Percentiles rank a stretch among this genome's conserved stretches.
phyloP scores from a whole-genome alignment of 371 early-diverging fungal species.

The Mucor plumbeus region DNA sequence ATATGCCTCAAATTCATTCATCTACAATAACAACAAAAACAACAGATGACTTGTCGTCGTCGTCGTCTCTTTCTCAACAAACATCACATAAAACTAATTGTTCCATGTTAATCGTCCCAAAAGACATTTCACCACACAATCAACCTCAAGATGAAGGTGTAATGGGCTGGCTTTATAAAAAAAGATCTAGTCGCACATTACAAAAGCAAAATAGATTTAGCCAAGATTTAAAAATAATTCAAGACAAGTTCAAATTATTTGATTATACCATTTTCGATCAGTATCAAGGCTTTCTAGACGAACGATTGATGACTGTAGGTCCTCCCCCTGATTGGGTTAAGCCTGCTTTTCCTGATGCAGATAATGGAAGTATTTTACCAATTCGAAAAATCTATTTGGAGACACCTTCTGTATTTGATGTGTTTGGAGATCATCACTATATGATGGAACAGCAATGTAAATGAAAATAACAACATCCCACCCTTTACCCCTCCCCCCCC shows the following conservation, averaged over 20 bases:
- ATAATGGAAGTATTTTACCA: conserved; percentile 24
- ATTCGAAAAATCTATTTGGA: conserved; percentile 25
- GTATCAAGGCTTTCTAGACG: conserved; percentile 59
- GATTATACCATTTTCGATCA: conserved; percentile 63
- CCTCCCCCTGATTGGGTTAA: conserved; percentile 67
- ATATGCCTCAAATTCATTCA: conserved; percentile 31
- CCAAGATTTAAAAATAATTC: conserved; percentile 29
- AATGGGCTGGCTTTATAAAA: conserved; percentile 24
- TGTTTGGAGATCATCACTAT: conserved; percentile 9
- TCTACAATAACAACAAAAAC: neutral
- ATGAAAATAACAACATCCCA: neutral
- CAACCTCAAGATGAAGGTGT: conserved; percentile 12
- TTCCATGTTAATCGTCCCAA: neutral
- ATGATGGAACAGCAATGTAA: conserved; percentile 13
- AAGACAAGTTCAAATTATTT: conserved; percentile 56
- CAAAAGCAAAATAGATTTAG: conserved; percentile 13
- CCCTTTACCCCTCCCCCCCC: neutral
- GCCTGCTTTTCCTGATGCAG: conserved; percentile 46
- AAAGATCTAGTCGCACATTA: neutral
- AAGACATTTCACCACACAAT: conserved; percentile 24
- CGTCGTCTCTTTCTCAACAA: neutral
- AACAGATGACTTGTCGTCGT: neutral
- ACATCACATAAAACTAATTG: neutral
- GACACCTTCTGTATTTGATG: conserved; percentile 16
- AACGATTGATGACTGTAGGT: conserved; percentile 57